Evolutionary conservation across 805 yeast genomes (phyloP), one percentile per base, ranked within the genome.

Genomic region (Suhomyces faveliae): DNA sequence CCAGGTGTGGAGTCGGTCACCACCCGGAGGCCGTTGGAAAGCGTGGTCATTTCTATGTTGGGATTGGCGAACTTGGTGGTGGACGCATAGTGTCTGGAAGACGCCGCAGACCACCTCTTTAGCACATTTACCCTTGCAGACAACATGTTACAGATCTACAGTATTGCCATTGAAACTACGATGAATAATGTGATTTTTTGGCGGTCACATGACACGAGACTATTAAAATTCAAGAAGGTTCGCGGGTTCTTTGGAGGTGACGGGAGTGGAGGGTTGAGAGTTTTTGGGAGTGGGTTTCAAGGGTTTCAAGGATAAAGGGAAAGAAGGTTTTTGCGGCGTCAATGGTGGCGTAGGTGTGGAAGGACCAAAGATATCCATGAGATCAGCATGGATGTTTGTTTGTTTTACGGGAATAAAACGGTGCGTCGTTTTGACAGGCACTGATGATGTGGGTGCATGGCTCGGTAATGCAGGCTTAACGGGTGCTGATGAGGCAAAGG

Each of bases 1-100:
- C 96, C 90, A 1, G 97, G 94, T 0, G 86, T 79, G 39, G 87
- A 83, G 51, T 89, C 94, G 3, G 96, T 86, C 9, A 89, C 91
- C 5, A 92, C 85, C 53, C 85, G 76, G 30, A 91, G 70, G 2
- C 97, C 97, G 67, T 90, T 92, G 5, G 77, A 55, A 27, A 92
- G 72, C 0, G 83, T 63, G 21, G 71, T 58, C 52, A 66, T 57
- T 40, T 68, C 66, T 11, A 66, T 49, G 46, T 55, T 50, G 8
- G 59, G 53, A 17, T 50, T 49, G 35, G 49, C 19, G 15, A 43
- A 43, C 30, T 43, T 33, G 30, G 23, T 35, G 19, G 43, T 11
- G n/a, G 37, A 33, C 3, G 37, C 19, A 17, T 17, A 33, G 37
- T 33, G 21, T 33, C 37, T 33, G 19, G 21, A 7, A 33, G 37